A percentile compares a stretch with the other conserved stretches of the same genome.
phyloP scores from a whole-genome alignment of 768 basidiomycete genomes.

The Clathrus columnatus region DNA sequence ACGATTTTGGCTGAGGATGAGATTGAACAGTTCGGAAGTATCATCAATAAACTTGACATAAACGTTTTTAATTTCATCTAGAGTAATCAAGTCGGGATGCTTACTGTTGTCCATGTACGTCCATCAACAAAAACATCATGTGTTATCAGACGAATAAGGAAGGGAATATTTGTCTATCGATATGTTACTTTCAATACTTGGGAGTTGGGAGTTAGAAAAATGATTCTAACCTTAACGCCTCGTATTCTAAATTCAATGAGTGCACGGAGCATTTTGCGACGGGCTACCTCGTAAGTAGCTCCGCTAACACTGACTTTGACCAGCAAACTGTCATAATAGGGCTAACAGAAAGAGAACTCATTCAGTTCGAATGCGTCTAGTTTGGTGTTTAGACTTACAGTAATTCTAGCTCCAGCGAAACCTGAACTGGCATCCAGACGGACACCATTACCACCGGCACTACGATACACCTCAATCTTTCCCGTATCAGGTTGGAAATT shows the following conservation, averaged over 20 bases:
- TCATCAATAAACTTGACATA: constrained; percentile 99
- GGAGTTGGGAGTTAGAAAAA: background rate
- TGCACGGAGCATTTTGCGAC: constrained; percentile 97
- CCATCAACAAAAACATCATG: constrained; percentile 94
- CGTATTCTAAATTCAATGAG: constrained; percentile 99
- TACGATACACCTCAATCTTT: constrained; percentile 98
- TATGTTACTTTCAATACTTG: background rate
- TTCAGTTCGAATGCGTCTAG: too few species aligned
- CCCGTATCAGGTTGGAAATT: constrained; percentile 98
- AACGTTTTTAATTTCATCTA: too few species aligned
- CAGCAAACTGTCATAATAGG: constrained; percentile 95
- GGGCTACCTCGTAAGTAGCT: constrained; percentile 96
- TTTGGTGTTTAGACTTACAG: constrained; percentile 48
- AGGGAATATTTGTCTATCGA: constrained; percentile 91
- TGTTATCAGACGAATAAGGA: constrained; percentile 95
- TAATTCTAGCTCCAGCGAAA: constrained; percentile 98
- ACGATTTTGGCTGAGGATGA: constrained; percentile 95
- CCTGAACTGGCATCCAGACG: constrained; percentile 95
- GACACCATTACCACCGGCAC: constrained; percentile 97
- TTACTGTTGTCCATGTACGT: constrained; percentile 94
- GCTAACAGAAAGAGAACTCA: constrained; percentile 38
- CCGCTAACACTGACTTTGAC: constrained; percentile 96
- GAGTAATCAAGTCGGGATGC: constrained; percentile 19
- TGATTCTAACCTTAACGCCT: constrained; percentile 91
- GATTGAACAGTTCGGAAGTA: constrained; percentile 98